phyloP scores from a whole-genome alignment of 2,329 filamentous ascomycete genomes.

The Aspergillus felis region DNA sequence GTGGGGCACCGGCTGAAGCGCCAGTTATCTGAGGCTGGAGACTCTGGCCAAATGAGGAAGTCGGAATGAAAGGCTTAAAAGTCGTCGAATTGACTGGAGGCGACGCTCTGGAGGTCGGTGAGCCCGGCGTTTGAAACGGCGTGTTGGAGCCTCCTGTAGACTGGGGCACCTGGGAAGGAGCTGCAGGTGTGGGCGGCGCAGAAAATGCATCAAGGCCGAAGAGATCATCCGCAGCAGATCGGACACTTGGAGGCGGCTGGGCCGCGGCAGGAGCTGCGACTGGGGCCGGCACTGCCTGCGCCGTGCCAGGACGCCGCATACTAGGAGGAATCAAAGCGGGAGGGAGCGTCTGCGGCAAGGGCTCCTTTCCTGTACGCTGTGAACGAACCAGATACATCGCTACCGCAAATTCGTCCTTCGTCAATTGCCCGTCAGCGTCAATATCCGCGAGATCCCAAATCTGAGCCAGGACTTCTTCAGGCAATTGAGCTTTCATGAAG shows the following conservation, averaged over 20 bases:
- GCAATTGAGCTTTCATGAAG: conserved; percentile 84
- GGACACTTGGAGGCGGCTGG: conserved; percentile 55
- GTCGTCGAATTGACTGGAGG: conserved; percentile 43
- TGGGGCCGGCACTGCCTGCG: conserved; percentile 37
- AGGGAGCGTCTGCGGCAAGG: conserved; percentile 73
- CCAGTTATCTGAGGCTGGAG: conserved; percentile 75
- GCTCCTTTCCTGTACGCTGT: conserved; percentile 69
- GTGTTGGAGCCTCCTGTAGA: conserved; percentile 68
- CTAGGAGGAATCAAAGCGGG: conserved; percentile 79
- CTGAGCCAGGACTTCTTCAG: conserved; percentile 83
- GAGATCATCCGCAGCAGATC: conserved; percentile 86
- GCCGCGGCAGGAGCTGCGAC: conserved; percentile 42
- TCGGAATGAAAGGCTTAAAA: conserved; percentile 90
- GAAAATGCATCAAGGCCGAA: conserved; percentile 81
- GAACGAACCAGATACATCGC: conserved; percentile 96
- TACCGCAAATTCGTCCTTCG: conserved; percentile 87
- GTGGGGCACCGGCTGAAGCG: conserved; percentile 40
- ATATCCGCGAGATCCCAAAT: conserved; percentile 98
- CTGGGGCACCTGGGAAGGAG: conserved; percentile 58
- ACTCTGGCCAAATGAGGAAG: conserved; percentile 84
- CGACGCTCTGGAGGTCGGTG: conserved; percentile 39
- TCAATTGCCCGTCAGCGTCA: conserved; percentile 80
- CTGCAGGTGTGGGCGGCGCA: conserved; percentile 47
- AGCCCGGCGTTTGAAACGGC: conserved; percentile 54
- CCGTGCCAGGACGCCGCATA: conserved; percentile 58